phyloP scores from a whole-genome alignment of 306 rosid species.

The Cicer yamashitae region DNA sequence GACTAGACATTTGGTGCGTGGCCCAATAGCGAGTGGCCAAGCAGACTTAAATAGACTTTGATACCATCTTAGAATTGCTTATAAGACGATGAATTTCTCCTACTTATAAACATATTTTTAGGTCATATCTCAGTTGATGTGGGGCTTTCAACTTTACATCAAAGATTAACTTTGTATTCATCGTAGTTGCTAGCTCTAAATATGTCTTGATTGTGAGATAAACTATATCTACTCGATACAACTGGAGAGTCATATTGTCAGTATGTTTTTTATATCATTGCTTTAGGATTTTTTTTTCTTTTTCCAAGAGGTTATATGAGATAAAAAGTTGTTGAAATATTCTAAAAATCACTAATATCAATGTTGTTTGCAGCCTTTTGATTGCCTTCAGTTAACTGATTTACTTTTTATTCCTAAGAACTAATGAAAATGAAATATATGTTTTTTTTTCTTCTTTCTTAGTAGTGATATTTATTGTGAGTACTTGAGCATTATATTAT shows the following conservation, averaged over 20 bases:
- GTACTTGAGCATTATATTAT: slow-evolving; percentile 2
- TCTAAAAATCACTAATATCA: background rate
- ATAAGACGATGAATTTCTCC: too few species aligned
- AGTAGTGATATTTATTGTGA: background rate
- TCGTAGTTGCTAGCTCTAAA: background rate
- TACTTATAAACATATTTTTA: too few species aligned
- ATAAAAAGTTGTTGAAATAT: background rate
- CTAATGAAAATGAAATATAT: background rate
- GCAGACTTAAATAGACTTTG: too few species aligned
- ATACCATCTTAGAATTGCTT: too few species aligned
- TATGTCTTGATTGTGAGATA: background rate
- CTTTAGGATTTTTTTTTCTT: background rate
- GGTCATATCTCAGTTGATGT: too few species aligned
- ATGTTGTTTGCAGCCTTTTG: background rate
- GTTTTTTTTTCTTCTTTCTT: background rate
- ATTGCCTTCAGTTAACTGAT: background rate
- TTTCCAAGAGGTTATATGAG: background rate
- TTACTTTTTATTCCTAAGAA: slow-evolving; percentile 2
- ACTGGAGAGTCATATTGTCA: background rate
- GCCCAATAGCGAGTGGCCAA: too few species aligned
- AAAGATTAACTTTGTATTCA: background rate
- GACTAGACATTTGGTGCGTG: too few species aligned
- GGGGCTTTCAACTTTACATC: background rate
- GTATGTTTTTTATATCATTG: background rate
- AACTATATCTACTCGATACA: background rate